These are phyloP conservation scores for Aspergillus sclerotioniger DNA, from an alignment of 495 filamentous ascomycete species.

Conservation along the genomic window DNA sequence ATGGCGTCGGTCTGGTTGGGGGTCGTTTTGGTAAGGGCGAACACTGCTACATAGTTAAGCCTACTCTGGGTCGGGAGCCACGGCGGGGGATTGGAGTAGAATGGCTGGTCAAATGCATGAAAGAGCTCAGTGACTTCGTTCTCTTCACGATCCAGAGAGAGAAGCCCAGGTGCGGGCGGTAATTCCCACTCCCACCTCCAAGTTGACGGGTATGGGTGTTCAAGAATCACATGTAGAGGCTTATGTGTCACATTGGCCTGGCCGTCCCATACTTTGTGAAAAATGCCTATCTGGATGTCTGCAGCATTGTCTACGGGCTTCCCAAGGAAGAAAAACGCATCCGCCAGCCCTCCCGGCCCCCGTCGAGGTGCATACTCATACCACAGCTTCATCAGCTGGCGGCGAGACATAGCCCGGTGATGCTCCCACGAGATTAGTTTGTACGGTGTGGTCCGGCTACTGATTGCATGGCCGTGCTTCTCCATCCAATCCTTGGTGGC, in stretches of 20 bases:
- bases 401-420: not conserved
- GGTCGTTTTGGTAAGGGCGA: slow-evolving; percentile 15
- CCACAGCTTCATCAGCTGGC: slow-evolving; percentile 6
- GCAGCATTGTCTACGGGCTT: not conserved
- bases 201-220: not conserved
- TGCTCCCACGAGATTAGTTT: slow-evolving; percentile 14
- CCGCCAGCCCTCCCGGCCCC: not conserved
- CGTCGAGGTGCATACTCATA: not conserved
- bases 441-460: not conserved
- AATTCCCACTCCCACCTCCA: no score
- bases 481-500: not conserved
- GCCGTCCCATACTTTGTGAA: not conserved
- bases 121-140: not conserved
- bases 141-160: not conserved
- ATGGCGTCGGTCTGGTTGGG: slow-evolving; percentile 7
- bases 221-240: not conserved
- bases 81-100: slow-evolving; percentile 10
- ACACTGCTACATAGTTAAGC: slow-evolving; percentile 4
- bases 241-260: not conserved
- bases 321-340: not conserved
- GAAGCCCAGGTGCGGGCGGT: not conserved
- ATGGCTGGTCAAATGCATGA: slow-evolving; percentile 7
- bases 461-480: not conserved
- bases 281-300: not conserved
- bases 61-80: slow-evolving; percentile 7